These are phyloP conservation scores for Penicillium sp. DNA, from an alignment of 2,329 filamentous ascomycete species.

Conservation along the genomic window DNA sequence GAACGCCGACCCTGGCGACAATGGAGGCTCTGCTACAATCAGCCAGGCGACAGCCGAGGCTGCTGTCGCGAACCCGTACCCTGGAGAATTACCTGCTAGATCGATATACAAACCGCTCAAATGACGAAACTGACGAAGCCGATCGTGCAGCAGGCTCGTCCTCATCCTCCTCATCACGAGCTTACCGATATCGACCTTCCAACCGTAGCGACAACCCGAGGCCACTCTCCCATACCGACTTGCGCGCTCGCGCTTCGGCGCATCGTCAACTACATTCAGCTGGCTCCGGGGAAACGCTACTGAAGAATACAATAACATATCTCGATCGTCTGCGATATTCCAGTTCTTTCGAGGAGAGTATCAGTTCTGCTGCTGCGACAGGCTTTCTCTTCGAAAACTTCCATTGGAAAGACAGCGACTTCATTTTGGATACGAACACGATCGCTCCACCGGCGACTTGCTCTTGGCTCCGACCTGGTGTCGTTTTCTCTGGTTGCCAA, in stretches of 20 bases:
- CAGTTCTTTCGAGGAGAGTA: constrained; percentile 57
- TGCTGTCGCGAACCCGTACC: constrained; percentile 42
- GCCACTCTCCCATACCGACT: constrained; percentile 36
- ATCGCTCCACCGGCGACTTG: constrained; percentile 57
- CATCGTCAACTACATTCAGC: constrained; percentile 42
- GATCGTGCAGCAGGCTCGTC: constrained; percentile 22
- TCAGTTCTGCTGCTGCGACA: constrained; percentile 57
- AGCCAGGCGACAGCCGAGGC: constrained; percentile 43
- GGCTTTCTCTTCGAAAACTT: constrained; percentile 60
- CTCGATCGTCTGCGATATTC: constrained; percentile 62
- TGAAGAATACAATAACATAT: constrained; percentile 66
- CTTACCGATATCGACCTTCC: constrained; percentile 39
- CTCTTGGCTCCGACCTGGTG: constrained; percentile 66
- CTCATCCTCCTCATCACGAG: constrained; percentile 26
- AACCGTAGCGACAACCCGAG: constrained; percentile 34
- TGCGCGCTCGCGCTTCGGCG: constrained; percentile 40
- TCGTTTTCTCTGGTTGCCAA: constrained; percentile 65
- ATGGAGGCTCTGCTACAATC: constrained; percentile 48
- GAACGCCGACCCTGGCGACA: constrained; percentile 32
- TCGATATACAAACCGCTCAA: constrained; percentile 34
- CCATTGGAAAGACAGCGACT: constrained; percentile 58
- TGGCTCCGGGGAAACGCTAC: constrained; percentile 38
- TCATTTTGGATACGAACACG: constrained; percentile 59
- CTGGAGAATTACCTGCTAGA: constrained; percentile 47
- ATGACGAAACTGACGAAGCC: constrained; percentile 29